Evolutionary conservation across 306 rosid species (phyloP).

Genomic region (Vicia faba): DNA sequence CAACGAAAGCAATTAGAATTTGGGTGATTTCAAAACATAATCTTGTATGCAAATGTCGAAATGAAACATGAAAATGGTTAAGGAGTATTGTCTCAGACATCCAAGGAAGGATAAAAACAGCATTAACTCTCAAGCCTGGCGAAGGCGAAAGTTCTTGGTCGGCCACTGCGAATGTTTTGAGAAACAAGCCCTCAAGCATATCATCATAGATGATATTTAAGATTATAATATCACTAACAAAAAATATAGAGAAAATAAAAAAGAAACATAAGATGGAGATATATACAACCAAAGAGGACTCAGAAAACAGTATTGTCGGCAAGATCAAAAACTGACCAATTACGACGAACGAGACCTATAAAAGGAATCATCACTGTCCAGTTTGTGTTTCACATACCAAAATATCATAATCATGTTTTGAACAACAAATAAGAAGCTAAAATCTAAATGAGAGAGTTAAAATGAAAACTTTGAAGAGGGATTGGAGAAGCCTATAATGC

Average conservation of each 20-base stretch:
- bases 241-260: background rate
- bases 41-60: too few species aligned
- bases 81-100: constrained; percentile 28
- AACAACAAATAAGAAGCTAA: background rate
- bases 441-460: background rate
- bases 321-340: constrained; percentile 64
- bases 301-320: constrained; percentile 92
- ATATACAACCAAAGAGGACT: constrained; percentile 41
- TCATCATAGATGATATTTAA: constrained; percentile 12
- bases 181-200: constrained; percentile 35
- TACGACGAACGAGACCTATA: constrained; percentile 98
- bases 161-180: constrained; percentile 46
- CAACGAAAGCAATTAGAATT: too few species aligned
- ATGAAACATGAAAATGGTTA: too few species aligned
- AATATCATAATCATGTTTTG: background rate
- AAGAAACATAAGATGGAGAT: background rate
- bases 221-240: background rate
- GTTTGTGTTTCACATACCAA: background rate
- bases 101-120: constrained; percentile 45
- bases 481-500: background rate
- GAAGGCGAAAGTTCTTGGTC: constrained; percentile 45
- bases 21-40: too few species aligned
- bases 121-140: constrained; percentile 48
- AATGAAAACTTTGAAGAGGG: background rate
- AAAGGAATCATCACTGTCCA: constrained; percentile 69